These are phyloP conservation scores for Isochrysis galbana DNA, from an alignment of 78 protist genomes.

Conservation along the genomic window DNA sequence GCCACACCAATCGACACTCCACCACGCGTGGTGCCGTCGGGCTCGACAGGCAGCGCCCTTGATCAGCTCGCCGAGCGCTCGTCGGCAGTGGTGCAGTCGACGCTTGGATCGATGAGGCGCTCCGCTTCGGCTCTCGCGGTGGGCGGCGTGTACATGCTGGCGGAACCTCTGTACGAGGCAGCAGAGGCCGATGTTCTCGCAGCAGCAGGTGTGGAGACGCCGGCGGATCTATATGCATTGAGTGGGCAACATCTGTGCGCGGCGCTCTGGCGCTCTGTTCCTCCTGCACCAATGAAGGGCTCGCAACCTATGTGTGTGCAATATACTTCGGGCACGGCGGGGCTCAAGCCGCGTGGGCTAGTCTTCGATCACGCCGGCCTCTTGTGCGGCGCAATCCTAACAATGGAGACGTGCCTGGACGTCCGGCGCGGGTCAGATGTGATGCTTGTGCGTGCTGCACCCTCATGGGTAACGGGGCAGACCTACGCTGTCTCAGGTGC, in stretches of 20 bases:
- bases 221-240: not conserved
- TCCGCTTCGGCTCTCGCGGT: too few species aligned
- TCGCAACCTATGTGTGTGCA: not conserved
- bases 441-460: not conserved
- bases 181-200: not conserved
- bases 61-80: not conserved
- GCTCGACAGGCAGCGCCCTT: not conserved
- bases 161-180: not conserved
- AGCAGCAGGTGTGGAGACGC: too few species aligned
- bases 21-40: not conserved
- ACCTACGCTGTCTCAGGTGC: not conserved
- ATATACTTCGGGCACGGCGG: not conserved
- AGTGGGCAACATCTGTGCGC: not conserved
- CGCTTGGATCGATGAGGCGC: too few species aligned
- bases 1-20: not conserved
- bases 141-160: not conserved
- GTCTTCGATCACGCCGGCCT: not conserved
- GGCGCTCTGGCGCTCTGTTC: not conserved
- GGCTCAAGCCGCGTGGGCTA: not conserved
- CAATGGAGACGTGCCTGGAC: not conserved
- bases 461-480: not conserved
- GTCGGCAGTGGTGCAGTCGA: too few species aligned
- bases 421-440: not conserved
- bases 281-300: not conserved
- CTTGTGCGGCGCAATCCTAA: not conserved